A percentile compares a stretch with the other conserved stretches of the same genome.
These are phyloP conservation scores for Cruciata laevipes DNA, from an alignment of 257 asterid species.

Conservation along the genomic window DNA sequence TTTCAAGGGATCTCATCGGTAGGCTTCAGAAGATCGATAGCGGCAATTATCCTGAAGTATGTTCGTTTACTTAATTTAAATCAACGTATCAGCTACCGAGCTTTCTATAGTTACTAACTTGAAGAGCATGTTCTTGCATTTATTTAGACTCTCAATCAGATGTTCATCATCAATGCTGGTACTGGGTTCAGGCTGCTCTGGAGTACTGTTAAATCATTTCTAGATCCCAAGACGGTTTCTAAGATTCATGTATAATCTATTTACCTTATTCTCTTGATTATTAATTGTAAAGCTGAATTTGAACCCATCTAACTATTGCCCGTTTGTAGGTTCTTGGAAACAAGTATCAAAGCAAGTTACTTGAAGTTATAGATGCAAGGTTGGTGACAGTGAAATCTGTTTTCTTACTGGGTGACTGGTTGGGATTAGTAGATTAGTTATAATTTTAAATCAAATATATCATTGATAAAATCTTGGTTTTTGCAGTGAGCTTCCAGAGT, in stretches of 20 bases:
- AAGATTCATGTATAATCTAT: slow-evolving; percentile 68
- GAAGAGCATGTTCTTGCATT: slow-evolving; percentile 22
- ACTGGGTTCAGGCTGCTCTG: slow-evolving; percentile 83
- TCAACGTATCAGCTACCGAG: slow-evolving; percentile 4
- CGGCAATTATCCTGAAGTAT: slow-evolving; percentile 91
- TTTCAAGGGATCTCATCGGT: slow-evolving; percentile 78
- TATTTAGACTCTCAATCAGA: slow-evolving; percentile 85
- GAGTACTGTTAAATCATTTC: slow-evolving; percentile 76
- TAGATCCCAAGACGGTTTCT: slow-evolving; percentile 92
- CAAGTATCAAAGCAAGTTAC: slow-evolving; percentile 77
- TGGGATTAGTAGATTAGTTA: neutral
- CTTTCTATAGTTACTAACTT: slow-evolving; percentile 13
- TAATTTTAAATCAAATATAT: neutral
- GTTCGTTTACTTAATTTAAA: slow-evolving; percentile 15
- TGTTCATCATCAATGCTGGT: slow-evolving; percentile 97
- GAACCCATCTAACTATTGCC: slow-evolving; percentile 11
- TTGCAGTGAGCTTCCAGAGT: slow-evolving; percentile 88
- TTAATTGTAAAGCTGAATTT: neutral
- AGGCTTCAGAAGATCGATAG: slow-evolving; percentile 93
- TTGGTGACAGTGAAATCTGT: slow-evolving; percentile 17
- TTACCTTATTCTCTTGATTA: slow-evolving; percentile 8
- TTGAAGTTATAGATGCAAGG: slow-evolving; percentile 88
- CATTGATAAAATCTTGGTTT: neutral
- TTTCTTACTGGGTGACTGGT: neutral
- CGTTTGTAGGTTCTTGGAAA: slow-evolving; percentile 69